phyloP scores from a whole-genome alignment of 495 filamentous ascomycete genomes.

The Podospora sp. region DNA sequence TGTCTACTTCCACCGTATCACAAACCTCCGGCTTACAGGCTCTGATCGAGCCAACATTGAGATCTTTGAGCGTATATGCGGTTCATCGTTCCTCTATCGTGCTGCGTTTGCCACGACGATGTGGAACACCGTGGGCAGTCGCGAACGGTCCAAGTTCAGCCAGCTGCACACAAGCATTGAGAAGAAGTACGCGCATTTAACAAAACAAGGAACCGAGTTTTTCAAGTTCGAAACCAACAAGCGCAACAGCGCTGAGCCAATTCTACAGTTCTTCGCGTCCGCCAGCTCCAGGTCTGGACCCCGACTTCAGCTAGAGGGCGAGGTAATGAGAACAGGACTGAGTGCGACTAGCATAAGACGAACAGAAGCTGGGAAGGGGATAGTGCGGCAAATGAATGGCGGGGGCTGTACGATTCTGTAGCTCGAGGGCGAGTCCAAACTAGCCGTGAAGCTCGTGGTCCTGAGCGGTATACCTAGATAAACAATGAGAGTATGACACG shows the following conservation, averaged over 20 bases:
- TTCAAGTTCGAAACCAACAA: not conserved
- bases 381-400: not conserved
- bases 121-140: not conserved
- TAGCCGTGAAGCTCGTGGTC: too few relatives aligned
- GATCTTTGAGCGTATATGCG: slow-evolving; percentile 4
- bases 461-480: too few relatives aligned
- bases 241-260: not conserved
- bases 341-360: not conserved
- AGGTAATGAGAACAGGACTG: not conserved
- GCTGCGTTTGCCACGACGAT: slow-evolving; percentile 1
- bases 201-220: not conserved
- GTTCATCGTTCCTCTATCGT: not conserved
- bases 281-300: too few relatives aligned
- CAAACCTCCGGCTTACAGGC: slow-evolving; percentile 2
- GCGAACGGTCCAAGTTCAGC: not conserved
- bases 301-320: not conserved
- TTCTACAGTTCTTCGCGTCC: not conserved
- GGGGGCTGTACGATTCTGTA: not conserved
- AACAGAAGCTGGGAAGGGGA: slow-evolving; percentile 1
- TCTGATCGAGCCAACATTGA: not conserved
- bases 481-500: too few relatives aligned
- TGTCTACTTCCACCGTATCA: slow-evolving; percentile 13
- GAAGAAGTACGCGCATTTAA: not conserved
- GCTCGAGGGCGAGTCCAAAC: not conserved
- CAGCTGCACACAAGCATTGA: not conserved